A percentile compares a stretch with the other conserved stretches of the same genome.
Evolutionary conservation across 2,329 filamentous ascomycete species (phyloP).

Genomic region (Orbilia brochopaga): DNA sequence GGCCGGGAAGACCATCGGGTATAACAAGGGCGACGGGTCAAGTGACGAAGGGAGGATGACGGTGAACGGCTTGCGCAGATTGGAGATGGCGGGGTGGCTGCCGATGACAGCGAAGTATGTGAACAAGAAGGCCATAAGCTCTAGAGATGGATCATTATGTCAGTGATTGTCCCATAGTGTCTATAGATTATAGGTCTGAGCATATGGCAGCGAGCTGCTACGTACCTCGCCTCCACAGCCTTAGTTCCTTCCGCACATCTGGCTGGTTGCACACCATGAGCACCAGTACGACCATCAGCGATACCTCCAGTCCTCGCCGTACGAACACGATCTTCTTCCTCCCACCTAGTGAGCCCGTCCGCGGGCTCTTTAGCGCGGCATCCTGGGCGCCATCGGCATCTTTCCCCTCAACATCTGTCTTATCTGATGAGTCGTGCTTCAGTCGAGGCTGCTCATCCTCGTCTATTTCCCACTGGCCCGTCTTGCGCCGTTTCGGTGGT

Average conservation of each 20-base stretch:
- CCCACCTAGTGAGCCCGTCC: slow-evolving; percentile 43
- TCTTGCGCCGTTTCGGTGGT: slow-evolving; percentile 53
- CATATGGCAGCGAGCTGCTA: not conserved
- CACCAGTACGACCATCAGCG: slow-evolving; percentile 52
- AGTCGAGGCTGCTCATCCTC: slow-evolving; percentile 51
- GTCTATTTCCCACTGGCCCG: slow-evolving; percentile 53
- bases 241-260: slow-evolving; percentile 52
- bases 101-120: slow-evolving; percentile 39
- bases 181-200: too few species aligned
- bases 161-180: not conserved
- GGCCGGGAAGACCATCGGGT: slow-evolving; percentile 54
- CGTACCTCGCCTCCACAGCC: slow-evolving; percentile 52
- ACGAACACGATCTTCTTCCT: slow-evolving; percentile 53
- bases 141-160: slow-evolving; percentile 6
- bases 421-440: slow-evolving; percentile 48
- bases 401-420: slow-evolving; percentile 43
- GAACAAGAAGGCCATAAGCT: slow-evolving; percentile 32
- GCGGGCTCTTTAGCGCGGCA: slow-evolving; percentile 24
- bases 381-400: slow-evolving; percentile 19
- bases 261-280: slow-evolving; percentile 51
- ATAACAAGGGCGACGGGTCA: slow-evolving; percentile 54
- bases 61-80: slow-evolving; percentile 43
- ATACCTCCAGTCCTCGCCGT: slow-evolving; percentile 53
- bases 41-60: slow-evolving; percentile 54
- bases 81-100: slow-evolving; percentile 38